Conservation (phyloP, 2,329 filamentous ascomycete genomes). For the Arthrobotrys entomopaga region DNA sequence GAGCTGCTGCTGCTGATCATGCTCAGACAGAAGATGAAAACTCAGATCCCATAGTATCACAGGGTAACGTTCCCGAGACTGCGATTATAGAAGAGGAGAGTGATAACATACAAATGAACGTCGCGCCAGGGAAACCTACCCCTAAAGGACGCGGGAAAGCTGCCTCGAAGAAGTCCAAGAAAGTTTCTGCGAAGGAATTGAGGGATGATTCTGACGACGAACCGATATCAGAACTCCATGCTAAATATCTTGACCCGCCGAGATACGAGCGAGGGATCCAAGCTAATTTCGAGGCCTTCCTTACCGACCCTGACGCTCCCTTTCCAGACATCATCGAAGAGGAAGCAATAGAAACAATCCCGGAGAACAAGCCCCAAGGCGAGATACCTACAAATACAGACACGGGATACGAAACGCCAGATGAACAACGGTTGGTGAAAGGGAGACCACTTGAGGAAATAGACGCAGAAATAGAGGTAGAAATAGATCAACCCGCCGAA, state of each 20-base stretch:
- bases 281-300: background rate
- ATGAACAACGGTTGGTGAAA: slow-evolving; percentile 24
- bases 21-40: background rate
- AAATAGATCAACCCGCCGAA: no score
- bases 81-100: no score
- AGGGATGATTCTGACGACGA: background rate
- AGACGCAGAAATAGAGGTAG: background rate
- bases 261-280: background rate
- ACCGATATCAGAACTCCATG: background rate
- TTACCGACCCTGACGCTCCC: background rate
- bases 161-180: no score
- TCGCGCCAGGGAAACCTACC: no score
- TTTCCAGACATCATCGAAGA: background rate
- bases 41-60: no score
- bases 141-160: no score
- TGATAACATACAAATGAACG: no score
- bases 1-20: background rate
- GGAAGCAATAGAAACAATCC: background rate
- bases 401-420: slow-evolving; percentile 16
- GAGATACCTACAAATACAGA: background rate
- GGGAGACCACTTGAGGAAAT: background rate
- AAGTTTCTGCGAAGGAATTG: background rate
- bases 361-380: background rate
- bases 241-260: background rate
- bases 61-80: no score